These are phyloP conservation scores for Fomitopsis schrenkii DNA, from an alignment of 1,284 basidiomycete species.

Conservation along the genomic window DNA sequence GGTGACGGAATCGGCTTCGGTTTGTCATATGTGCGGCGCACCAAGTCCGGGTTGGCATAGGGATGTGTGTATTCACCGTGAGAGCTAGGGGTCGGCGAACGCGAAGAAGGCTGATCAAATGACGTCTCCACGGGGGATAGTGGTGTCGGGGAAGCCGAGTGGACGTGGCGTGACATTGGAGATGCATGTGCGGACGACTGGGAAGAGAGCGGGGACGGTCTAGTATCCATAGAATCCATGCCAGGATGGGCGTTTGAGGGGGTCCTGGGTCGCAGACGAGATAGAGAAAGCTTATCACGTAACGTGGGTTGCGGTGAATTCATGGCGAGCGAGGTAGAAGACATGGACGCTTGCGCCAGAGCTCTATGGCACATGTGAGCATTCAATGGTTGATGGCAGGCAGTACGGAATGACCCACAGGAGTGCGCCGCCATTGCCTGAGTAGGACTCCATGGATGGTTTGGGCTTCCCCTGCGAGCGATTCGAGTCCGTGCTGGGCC, in stretches of 20 bases:
- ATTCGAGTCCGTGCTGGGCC: constrained; percentile 62
- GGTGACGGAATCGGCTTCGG: constrained; percentile 27
- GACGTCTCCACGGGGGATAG: constrained; percentile 17
- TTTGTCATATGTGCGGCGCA: constrained; percentile 29
- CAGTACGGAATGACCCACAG: constrained; percentile 41
- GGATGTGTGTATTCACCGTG: constrained; percentile 45
- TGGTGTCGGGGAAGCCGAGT: constrained; percentile 19
- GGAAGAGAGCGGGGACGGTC: constrained; percentile 12
- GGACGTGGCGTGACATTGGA: constrained; percentile 19
- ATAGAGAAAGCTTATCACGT: constrained; percentile 32
- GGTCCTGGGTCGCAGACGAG: constrained; percentile 29
- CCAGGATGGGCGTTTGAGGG: constrained; percentile 22
- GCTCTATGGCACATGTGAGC: constrained; percentile 26
- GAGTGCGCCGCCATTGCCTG: constrained; percentile 46
- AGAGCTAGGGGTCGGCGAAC: constrained; percentile 14
- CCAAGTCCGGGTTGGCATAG: constrained; percentile 71
- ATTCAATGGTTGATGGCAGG: neutral
- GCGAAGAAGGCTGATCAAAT: constrained; percentile 17
- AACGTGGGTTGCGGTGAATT: constrained; percentile 30
- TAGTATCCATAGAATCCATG: constrained; percentile 15
- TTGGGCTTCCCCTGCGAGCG: constrained; percentile 48
- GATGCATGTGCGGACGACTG: constrained; percentile 16
- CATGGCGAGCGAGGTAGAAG: constrained; percentile 42
- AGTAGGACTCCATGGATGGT: constrained; percentile 55
- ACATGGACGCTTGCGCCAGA: constrained; percentile 56